Evolutionary conservation across 2,329 filamentous ascomycete species (phyloP).

Genomic region (Trichoderma sp.): DNA sequence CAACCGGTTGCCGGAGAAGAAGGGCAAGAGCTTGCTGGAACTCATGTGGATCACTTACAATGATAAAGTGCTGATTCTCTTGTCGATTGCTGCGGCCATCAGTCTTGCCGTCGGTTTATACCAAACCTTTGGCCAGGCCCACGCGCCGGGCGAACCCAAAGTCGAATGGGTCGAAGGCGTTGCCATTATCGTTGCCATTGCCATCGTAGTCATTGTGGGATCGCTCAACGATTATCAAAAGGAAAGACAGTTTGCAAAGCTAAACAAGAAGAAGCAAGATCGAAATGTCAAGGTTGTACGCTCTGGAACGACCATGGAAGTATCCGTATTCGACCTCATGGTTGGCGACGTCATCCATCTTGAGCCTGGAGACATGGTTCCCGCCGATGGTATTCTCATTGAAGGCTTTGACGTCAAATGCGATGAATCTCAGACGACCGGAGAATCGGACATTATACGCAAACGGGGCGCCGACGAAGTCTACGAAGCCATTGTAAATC

Average conservation of each 20-base stretch:
- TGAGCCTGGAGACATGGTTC: slow-evolving; percentile 75
- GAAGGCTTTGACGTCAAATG: slow-evolving; percentile 75
- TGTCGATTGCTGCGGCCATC: slow-evolving; percentile 71
- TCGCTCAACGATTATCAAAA: slow-evolving; percentile 82
- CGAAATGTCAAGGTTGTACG: slow-evolving; percentile 72
- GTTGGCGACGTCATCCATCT: slow-evolving; percentile 72
- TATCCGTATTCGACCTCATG: slow-evolving; percentile 70
- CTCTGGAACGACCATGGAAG: slow-evolving; percentile 69
- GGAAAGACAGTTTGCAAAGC: slow-evolving; percentile 75
- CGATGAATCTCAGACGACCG: slow-evolving; percentile 78
- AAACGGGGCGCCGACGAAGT: slow-evolving; percentile 71
- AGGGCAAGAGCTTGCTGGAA: slow-evolving; percentile 72
- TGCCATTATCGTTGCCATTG: slow-evolving; percentile 78
- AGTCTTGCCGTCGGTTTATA: slow-evolving; percentile 77
- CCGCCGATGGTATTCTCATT: slow-evolving; percentile 74
- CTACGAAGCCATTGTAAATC: slow-evolving; percentile 68
- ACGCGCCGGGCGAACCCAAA: slow-evolving; percentile 54
- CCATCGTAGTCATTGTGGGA: slow-evolving; percentile 76
- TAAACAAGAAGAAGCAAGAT: slow-evolving; percentile 80
- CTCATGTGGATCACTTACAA: slow-evolving; percentile 84
- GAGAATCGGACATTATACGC: slow-evolving; percentile 75
- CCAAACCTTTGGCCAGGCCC: slow-evolving; percentile 67
- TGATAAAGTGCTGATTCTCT: slow-evolving; percentile 76
- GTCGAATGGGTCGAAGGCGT: slow-evolving; percentile 84
- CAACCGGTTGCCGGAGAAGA: slow-evolving; percentile 73